A percentile compares a stretch with the other conserved stretches of the same genome.
Conservation (phyloP, 2,329 filamentous ascomycete species). For the Elsinoe perseae region DNA sequence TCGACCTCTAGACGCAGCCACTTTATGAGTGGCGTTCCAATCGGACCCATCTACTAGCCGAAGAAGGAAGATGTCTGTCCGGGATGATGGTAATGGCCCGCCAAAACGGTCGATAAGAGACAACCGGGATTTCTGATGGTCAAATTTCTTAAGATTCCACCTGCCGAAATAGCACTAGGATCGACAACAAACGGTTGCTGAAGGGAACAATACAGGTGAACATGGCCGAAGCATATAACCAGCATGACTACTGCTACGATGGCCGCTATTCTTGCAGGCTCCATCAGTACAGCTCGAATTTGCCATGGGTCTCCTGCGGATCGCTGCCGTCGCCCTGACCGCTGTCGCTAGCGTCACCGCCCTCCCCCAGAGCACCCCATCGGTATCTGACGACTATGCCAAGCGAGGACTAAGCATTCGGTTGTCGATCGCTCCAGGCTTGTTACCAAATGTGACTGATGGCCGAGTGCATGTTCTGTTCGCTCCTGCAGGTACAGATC, state of each 20-base stretch:
- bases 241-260: neutral
- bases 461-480: conserved; percentile 31
- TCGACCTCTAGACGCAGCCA: neutral
- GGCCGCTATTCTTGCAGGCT: neutral
- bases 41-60: neutral
- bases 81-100: neutral
- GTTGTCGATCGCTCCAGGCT: conserved; percentile 26
- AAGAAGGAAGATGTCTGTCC: neutral
- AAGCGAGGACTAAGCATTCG: conserved; percentile 21
- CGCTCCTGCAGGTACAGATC: conserved; percentile 30
- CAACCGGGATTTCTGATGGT: neutral
- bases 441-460: conserved; percentile 26
- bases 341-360: neutral
- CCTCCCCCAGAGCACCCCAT: neutral
- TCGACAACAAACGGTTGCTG: neutral
- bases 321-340: neutral
- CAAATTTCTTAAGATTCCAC: neutral
- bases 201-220: neutral
- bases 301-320: neutral
- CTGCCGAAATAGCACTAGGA: neutral
- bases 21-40: neutral
- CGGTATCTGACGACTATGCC: neutral
- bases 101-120: neutral
- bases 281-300: neutral
- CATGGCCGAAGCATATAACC: neutral